Percentiles rank a stretch among this genome's conserved stretches.
Evolutionary conservation across 1,284 basidiomycete species (phyloP).

Genomic region (Boletus sp.): DNA sequence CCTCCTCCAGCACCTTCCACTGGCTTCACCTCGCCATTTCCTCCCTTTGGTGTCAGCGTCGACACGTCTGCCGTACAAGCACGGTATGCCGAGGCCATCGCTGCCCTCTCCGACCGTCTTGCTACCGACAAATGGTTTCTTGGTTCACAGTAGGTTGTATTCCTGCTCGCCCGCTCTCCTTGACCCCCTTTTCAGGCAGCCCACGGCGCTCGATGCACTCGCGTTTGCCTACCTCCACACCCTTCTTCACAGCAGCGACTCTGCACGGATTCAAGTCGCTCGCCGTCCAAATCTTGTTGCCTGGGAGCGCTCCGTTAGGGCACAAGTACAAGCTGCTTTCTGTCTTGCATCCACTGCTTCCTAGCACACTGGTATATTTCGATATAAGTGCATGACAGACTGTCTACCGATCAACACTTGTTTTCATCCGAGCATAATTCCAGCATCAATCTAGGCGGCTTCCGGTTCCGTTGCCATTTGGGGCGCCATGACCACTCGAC

Average conservation of each 20-base stretch:
- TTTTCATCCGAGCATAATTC: not conserved
- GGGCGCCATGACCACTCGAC: conserved; percentile 16
- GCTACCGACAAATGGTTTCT: conserved; percentile 79
- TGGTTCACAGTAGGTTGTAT: conserved; percentile 62
- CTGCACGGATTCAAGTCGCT: conserved; percentile 62
- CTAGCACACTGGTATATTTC: conserved; percentile 25
- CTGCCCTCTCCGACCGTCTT: conserved; percentile 71
- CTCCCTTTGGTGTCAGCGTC: conserved; percentile 60
- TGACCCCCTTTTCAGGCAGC: conserved; percentile 43
- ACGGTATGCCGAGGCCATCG: conserved; percentile 71
- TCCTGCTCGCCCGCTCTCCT: not conserved
- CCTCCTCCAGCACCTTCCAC: conserved; percentile 72
- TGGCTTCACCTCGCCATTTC: conserved; percentile 64
- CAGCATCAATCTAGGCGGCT: conserved; percentile 19
- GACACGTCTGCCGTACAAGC: conserved; percentile 51
- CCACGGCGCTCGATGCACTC: conserved; percentile 78
- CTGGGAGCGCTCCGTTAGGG: conserved; percentile 72
- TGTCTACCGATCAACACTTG: not conserved
- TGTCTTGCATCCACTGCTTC: conserved; percentile 8
- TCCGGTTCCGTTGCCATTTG: conserved; percentile 21
- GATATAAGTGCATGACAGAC: conserved; percentile 19
- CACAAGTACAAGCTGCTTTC: conserved; percentile 61
- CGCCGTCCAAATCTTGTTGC: conserved; percentile 72
- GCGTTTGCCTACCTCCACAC: conserved; percentile 77
- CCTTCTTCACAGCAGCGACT: conserved; percentile 56